Base-by-base conservation (phyloP, 1,284 basidiomycete genomes). In the Rhodotorula sp. region DNA sequence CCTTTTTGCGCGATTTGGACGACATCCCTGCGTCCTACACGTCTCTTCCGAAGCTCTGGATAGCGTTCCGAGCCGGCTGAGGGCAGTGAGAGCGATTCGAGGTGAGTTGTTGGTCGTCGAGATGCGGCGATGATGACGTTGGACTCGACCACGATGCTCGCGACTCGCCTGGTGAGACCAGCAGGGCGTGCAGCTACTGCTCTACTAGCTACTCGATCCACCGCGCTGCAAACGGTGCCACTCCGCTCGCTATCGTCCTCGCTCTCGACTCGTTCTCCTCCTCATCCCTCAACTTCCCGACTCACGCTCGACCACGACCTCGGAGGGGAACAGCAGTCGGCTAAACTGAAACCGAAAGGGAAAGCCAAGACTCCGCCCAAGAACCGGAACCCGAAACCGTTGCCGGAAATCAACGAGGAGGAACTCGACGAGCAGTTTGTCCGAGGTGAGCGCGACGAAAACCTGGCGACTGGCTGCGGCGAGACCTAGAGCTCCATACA, bases 391-490 rank as follows among this genome's bases (percentile, higher is more conserved):
- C 64, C 61, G 48, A 72, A 69, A 46, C 47, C 46, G 43, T 34
- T 72, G 47, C 67, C 61, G 3, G 64, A 61, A 31, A 15, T 62
- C 43, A n/a, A 58, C 18, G 77, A 78, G 65, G 64, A 64, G 8
- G 77, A 78, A 18, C 47, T 78, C 8, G 70, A 76, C 8, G 76
- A 76, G 29, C 46, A 47, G 31, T 70, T 74, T 34, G 73, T 72
- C 3, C 52, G 70, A 65, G 70, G 70, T 71, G 47, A 31, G 64
- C 39, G 10, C 39, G 12, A 43, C 12, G 39, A 3, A 12, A 10
- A 2, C 39, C 39, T 43, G 39, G 39, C 39, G 39, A 43, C 39
- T 12, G 39, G 10, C 39, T 43, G 39, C 8, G 12, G 10, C 12
- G 12, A 12, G 39, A 43, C 39, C 39, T 43, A 43, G 39, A 43